These are phyloP conservation scores for Zygosaccharomyces pseudorouxii DNA, from an alignment of 805 yeast species.

Conservation along the genomic window DNA sequence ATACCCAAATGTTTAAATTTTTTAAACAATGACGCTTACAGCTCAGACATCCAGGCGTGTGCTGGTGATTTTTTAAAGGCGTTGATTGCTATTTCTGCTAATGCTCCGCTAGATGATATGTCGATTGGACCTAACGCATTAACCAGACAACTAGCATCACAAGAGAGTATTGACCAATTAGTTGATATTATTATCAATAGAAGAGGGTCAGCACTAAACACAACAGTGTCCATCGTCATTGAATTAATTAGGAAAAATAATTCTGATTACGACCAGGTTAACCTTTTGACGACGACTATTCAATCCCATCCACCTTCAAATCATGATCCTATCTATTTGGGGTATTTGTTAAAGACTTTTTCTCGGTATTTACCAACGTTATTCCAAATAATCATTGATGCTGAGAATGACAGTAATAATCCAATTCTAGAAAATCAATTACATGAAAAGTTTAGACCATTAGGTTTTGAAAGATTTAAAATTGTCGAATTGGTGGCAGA, in stretches of 20 bases:
- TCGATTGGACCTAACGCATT: slow-evolving; percentile 93
- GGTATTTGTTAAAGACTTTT: slow-evolving; percentile 70
- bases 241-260: slow-evolving; percentile 93
- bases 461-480: slow-evolving; percentile 89
- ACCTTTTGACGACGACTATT: slow-evolving; percentile 66
- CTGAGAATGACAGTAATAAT: slow-evolving; percentile 13
- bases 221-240: slow-evolving; percentile 87
- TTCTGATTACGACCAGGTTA: slow-evolving; percentile 87
- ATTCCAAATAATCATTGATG: slow-evolving; percentile 23
- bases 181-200: slow-evolving; percentile 61
- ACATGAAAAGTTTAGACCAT: slow-evolving; percentile 56
- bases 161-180: slow-evolving; percentile 54
- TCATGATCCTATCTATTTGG: slow-evolving; percentile 87
- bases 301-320: slow-evolving; percentile 85
- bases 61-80: slow-evolving; percentile 94
- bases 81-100: slow-evolving; percentile 89
- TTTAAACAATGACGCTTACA: slow-evolving; percentile 51
- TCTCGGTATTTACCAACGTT: slow-evolving; percentile 49
- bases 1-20: slow-evolving; percentile 66
- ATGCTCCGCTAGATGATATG: slow-evolving; percentile 68
- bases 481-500: slow-evolving; percentile 92
- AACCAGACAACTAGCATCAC: slow-evolving; percentile 80
- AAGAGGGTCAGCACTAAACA: slow-evolving; percentile 78
- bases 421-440: slow-evolving; percentile 54
- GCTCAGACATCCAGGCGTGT: slow-evolving; percentile 73